Conservation (phyloP, 1,139 yeast genomes). For the Candida sanyaensis region DNA sequence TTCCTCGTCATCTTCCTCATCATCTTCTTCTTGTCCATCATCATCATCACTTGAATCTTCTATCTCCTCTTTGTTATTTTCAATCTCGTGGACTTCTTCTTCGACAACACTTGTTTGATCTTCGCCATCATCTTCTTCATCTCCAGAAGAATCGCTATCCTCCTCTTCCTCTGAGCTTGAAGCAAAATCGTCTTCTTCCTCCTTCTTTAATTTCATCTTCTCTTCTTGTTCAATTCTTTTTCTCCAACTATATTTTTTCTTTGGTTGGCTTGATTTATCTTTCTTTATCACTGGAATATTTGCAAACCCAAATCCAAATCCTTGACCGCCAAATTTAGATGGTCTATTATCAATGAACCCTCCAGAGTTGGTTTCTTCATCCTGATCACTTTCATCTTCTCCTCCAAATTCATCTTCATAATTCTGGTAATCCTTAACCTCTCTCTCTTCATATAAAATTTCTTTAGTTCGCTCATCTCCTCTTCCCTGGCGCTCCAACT, state of each 20-base stretch:
- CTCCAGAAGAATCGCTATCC: slow-evolving; percentile 16
- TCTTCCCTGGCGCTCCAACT: slow-evolving; percentile 72
- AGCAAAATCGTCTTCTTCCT: slow-evolving; percentile 43
- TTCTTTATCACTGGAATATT: slow-evolving; percentile 48
- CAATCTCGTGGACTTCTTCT: slow-evolving; percentile 17
- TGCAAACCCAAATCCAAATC: slow-evolving; percentile 68
- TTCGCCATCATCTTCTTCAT: slow-evolving; percentile 36
- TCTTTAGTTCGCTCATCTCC: slow-evolving; percentile 64
- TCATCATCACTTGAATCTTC: slow-evolving; percentile 31
- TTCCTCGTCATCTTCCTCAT: slow-evolving; percentile 16
- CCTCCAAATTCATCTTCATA: slow-evolving; percentile 23
- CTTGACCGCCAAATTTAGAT: slow-evolving; percentile 57
- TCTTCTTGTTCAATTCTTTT: slow-evolving; percentile 38
- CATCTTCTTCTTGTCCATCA: slow-evolving; percentile 25
- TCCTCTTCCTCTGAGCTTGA: slow-evolving; percentile 24
- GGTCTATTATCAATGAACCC: slow-evolving; percentile 78
- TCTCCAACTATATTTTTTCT: slow-evolving; percentile 47
- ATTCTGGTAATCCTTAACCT: slow-evolving; percentile 64
- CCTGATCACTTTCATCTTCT: slow-evolving; percentile 13
- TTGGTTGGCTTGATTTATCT: slow-evolving; percentile 13
- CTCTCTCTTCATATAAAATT: slow-evolving; percentile 69
- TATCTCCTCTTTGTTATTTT: slow-evolving; percentile 16
- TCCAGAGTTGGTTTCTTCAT: slow-evolving; percentile 38
- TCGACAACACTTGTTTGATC: slow-evolving; percentile 20
- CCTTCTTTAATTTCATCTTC: slow-evolving; percentile 31